Evolutionary conservation across 176 grass and related monocot genomes (phyloP), one percentile per base, ranked within the genome.

Genomic region (Chrysopogon serrulatus): DNA sequence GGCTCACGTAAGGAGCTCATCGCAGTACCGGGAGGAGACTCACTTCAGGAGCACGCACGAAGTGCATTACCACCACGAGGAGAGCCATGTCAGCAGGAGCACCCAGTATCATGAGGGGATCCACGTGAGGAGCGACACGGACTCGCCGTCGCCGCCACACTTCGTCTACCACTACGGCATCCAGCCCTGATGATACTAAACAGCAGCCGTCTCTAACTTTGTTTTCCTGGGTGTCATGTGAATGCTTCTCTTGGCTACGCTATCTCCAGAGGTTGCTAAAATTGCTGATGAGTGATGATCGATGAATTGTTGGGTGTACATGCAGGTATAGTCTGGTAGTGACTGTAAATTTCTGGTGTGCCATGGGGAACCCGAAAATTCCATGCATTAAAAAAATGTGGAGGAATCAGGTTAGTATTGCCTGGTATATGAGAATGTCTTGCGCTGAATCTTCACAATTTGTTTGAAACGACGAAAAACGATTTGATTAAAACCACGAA

Each of bases 101-200:
- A 85, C 10, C 14, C 83, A 87, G 21, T 71, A 73, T 1, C 72
- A 74, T 16, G 42, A 88, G 70, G 32, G 47, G 26, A 78, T 82
- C 40, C 85, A 88, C 27, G 33, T 73, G 17, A 79, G 84, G 74
- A 90, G 89, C 31, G 87, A 92, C 68, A 85, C 63, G 7, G 86
- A 73, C 24, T 85, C 77, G 2, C 83, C 83, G 0, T 92, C 92
- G 5, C 92, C 92, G 4, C 92, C 87, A 15, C 96, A 85, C 44
- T 98, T 93, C 28, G 80, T 88, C 44, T 98, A 94, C 49, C 96
- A 94, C 42, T 95, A 88, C 36, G 96, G 88, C 84, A 73, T 86
- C 37, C 79, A 98, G 49, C 85, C 77, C 40, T 93, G 79, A 76
- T 41, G 59, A 26, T 66, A 5, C 65, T 56, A 41, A n/a, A 32